Base-by-base conservation (phyloP, 768 basidiomycete species). In the Austroboletus festivus region DNA sequence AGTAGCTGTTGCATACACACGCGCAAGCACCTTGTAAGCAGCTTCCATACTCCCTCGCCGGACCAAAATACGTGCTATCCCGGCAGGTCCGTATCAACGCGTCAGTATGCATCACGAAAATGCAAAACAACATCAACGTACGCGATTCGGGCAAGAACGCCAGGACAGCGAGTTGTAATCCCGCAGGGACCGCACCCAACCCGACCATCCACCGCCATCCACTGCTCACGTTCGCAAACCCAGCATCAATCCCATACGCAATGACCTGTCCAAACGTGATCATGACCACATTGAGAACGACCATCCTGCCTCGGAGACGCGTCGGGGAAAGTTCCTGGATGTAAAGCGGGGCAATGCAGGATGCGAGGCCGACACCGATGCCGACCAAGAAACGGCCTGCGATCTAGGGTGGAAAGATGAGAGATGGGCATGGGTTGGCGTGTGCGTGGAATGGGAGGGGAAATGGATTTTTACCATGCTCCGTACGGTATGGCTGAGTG, bases 171-270 rank as follows among this genome's bases (percentile, higher is more conserved):
- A 83, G 71, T 58, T 90, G 88, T 5, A 89, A 48, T 3, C 67
- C 82, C 1, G 86, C 82, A 1, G 86, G 86, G 2, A 86, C 70
- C 2, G 79, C 79, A 13, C 89, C 86, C 3, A 91, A 69, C 4
- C 86, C 89, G 15, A 88, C 85, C 85, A 90, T 87, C 81, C 81
- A 91, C 44, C 89, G 71, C 89, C 89, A 93, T 3, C 89, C 89
- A 3, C 74, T 68, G 26, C 66, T 65, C 44, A 78, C 66, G 48
- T 77, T 76, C 49, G 73, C 77, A 55, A 86, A 86, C 3, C 77
- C 84, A 20, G 84, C 83, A 21, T 80, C 85, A 46, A 84, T 82
- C 18, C 80, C 84, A 59, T 89, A 91, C 0, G 86, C 85, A 41
- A 89, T 76, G 24, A 90, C 86, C 54, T 90, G 89, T 3, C 86